Conservation (phyloP, 208 protist species). For the Vickermania ingenoplastis region DNA sequence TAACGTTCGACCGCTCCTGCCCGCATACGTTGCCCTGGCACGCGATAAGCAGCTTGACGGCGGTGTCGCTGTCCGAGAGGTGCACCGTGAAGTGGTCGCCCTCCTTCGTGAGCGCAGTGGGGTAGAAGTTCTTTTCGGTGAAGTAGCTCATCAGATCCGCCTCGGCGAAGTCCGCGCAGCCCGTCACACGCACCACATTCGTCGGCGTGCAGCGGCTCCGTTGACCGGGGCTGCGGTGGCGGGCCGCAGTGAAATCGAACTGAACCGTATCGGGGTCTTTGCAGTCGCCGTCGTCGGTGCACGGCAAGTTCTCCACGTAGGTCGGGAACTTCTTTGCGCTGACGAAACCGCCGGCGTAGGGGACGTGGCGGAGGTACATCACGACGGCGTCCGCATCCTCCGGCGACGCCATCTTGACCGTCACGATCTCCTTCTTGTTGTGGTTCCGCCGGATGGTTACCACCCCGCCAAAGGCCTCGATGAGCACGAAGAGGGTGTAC, state of each 20-base stretch:
- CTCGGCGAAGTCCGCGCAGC: constrained; percentile 60
- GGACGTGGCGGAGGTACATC: constrained; percentile 63
- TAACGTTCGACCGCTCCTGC: constrained; percentile 82
- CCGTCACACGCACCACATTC: constrained; percentile 69
- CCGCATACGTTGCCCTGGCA: constrained; percentile 79
- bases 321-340: constrained; percentile 80
- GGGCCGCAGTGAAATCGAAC: constrained; percentile 83
- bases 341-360: constrained; percentile 67
- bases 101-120: constrained; percentile 59
- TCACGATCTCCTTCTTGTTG: constrained; percentile 81
- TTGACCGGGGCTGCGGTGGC: constrained; percentile 80
- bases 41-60: constrained; percentile 71
- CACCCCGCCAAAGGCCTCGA: constrained; percentile 80
- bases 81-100: constrained; percentile 67
- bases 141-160: constrained; percentile 81
- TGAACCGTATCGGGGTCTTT: constrained; percentile 56
- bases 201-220: constrained; percentile 65
- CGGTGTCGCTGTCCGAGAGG: constrained; percentile 49
- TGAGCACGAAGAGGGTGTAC: constrained; percentile 70
- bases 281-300: constrained; percentile 78
- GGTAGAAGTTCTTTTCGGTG: constrained; percentile 58
- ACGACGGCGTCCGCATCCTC: constrained; percentile 70
- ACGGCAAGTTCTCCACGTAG: constrained; percentile 77
- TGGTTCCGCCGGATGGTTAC: constrained; percentile 82
- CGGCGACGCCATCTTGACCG: constrained; percentile 74